Evolutionary conservation across 495 filamentous ascomycete species (phyloP).

Genomic region (Neurospora sp.): DNA sequence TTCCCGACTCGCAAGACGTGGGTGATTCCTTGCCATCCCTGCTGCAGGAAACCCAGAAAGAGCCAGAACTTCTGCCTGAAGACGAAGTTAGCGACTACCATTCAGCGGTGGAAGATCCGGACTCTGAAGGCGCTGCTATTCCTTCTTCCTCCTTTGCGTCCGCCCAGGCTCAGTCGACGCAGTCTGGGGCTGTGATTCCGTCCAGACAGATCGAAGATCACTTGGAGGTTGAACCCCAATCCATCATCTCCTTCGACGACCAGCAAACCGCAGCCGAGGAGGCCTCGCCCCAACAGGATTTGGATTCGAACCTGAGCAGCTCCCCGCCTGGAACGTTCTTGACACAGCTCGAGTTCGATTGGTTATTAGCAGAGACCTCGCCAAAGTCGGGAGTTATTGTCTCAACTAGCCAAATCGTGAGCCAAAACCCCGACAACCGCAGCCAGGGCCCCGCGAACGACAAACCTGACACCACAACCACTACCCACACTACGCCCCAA

Average conservation of each 20-base stretch:
- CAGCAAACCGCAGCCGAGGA: background rate
- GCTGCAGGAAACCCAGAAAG: background rate
- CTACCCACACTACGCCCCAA: background rate
- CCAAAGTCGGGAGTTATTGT: background rate
- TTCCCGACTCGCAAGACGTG: constrained; percentile 23
- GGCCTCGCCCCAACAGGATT: background rate
- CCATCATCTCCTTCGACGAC: background rate
- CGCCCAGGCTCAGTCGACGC: background rate
- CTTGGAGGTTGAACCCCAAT: background rate
- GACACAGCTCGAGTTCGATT: background rate
- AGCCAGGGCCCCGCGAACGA: background rate
- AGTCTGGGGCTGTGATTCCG: constrained; percentile 9
- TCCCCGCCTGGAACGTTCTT: background rate
- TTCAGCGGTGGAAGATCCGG: background rate
- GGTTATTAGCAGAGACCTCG: background rate
- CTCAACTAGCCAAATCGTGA: background rate
- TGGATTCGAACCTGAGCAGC: background rate
- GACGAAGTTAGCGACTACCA: background rate
- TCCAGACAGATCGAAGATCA: constrained; percentile 12
- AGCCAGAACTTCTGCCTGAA: background rate
- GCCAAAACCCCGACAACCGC: background rate
- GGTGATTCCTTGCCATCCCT: constrained; percentile 8
- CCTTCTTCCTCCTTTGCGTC: background rate
- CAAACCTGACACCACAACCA: background rate
- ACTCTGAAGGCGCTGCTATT: background rate